These are phyloP conservation scores for Quercus mongolica DNA, from an alignment of 306 rosid species.

Conservation along the genomic window DNA sequence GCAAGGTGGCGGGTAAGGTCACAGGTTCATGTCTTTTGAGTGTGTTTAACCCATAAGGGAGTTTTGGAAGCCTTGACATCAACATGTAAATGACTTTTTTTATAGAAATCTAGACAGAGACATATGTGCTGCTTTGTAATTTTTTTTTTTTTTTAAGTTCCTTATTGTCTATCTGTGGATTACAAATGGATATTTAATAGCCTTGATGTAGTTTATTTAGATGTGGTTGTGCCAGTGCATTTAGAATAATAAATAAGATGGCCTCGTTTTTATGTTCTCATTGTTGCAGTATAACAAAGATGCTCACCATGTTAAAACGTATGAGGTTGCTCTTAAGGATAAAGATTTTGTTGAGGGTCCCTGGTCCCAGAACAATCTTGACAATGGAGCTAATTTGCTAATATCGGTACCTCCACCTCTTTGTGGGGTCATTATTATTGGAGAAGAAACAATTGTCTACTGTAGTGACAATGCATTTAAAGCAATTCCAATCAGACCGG, in stretches of 20 bases:
- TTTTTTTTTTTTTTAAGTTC: not conserved
- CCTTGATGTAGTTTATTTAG: not conserved
- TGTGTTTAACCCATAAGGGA: not conserved
- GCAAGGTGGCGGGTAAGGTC: too few relatives aligned
- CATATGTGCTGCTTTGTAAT: not conserved
- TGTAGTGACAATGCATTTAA: constrained; percentile 92
- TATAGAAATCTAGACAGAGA: not conserved
- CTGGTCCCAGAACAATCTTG: constrained; percentile 94
- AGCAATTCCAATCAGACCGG: constrained; percentile 90
- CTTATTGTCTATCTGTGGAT: not conserved
- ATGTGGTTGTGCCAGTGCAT: not conserved
- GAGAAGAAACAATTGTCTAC: constrained; percentile 96
- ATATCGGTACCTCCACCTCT: constrained; percentile 98
- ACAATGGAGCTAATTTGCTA: constrained; percentile 89
- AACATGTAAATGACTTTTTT: not conserved
- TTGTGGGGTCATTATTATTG: constrained; percentile 92
- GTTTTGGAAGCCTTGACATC: not conserved
- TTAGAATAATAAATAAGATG: constrained; percentile 8
- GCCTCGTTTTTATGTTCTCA: constrained; percentile 18
- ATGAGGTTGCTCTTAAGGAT: constrained; percentile 94
- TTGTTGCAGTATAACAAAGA: constrained; percentile 89
- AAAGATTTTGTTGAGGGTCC: constrained; percentile 98
- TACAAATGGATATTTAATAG: not conserved
- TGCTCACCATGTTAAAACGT: constrained; percentile 95
- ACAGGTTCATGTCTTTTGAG: too few relatives aligned